Conservation (phyloP, 2,329 filamentous ascomycete species). For the Aspergillus sp. region DNA sequence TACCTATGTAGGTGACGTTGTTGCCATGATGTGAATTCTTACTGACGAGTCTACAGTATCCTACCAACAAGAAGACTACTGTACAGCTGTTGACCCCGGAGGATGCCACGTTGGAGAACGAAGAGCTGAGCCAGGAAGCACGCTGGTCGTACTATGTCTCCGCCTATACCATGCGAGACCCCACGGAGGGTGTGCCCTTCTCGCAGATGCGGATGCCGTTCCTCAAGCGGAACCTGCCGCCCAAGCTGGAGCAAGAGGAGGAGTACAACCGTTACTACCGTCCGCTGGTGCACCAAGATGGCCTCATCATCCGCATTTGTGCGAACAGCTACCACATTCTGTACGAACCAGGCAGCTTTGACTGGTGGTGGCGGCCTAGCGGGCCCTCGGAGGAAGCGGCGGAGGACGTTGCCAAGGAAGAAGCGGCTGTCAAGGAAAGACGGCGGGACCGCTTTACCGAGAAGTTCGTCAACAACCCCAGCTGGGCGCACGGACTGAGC, state of each 20-base stretch:
- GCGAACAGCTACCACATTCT: constrained; percentile 75
- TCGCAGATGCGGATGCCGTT: constrained; percentile 66
- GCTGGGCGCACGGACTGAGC: constrained; percentile 50
- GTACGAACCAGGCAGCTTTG: constrained; percentile 68
- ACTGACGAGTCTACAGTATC: constrained; percentile 52
- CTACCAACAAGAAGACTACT: constrained; percentile 64
- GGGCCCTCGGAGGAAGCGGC: constrained; percentile 25
- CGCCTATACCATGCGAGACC: constrained; percentile 82
- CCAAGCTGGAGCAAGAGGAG: constrained; percentile 59
- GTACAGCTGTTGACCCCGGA: constrained; percentile 85
- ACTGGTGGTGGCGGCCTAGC: constrained; percentile 62
- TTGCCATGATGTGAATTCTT: neutral
- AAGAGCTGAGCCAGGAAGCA: constrained; percentile 61
- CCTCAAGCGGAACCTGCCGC: constrained; percentile 68
- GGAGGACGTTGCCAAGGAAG: constrained; percentile 35
- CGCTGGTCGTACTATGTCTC: constrained; percentile 95
- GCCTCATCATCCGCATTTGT: constrained; percentile 69
- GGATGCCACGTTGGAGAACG: constrained; percentile 73
- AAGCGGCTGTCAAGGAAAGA: constrained; percentile 36
- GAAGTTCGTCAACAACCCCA: constrained; percentile 53
- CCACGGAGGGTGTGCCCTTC: constrained; percentile 73
- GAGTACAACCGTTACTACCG: constrained; percentile 56
- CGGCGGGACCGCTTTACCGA: constrained; percentile 49
- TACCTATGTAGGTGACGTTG: constrained; percentile 69
- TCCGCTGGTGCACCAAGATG: constrained; percentile 61